phyloP scores from a whole-genome alignment of 768 basidiomycete species.

The Clavaria fumosa region DNA sequence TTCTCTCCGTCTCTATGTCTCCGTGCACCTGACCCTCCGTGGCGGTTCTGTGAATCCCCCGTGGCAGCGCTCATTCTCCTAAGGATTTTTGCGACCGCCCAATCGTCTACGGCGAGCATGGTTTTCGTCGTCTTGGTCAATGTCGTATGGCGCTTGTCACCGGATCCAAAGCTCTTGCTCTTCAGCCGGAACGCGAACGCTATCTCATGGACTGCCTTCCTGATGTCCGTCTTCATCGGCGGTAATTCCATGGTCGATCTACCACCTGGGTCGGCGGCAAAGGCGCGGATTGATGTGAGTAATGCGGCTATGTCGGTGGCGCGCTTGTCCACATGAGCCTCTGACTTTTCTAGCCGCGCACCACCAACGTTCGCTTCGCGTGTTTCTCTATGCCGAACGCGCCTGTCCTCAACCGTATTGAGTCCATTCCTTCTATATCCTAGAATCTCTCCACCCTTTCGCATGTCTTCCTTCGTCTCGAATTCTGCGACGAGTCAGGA shows the following conservation, averaged over 20 bases:
- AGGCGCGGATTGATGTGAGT: slow-evolving; percentile 52
- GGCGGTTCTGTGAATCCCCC: slow-evolving; percentile 22
- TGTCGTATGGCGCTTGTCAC: slow-evolving; percentile 57
- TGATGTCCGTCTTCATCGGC: slow-evolving; percentile 56
- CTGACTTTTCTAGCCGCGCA: slow-evolving; percentile 29
- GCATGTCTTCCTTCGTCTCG: too few relatives aligned
- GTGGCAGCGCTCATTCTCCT: slow-evolving; percentile 23
- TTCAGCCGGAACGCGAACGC: slow-evolving; percentile 67
- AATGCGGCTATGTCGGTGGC: slow-evolving; percentile 54
- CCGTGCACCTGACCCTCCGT: slow-evolving; percentile 21
- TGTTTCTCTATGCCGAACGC: slow-evolving; percentile 43
- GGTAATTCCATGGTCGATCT: slow-evolving; percentile 49
- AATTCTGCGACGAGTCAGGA: too few relatives aligned
- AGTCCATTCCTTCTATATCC: slow-evolving; percentile 50
- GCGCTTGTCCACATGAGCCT: slow-evolving; percentile 30
- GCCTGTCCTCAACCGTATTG: slow-evolving; percentile 35
- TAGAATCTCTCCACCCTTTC: slow-evolving; percentile 79
- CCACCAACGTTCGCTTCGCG: slow-evolving; percentile 45
- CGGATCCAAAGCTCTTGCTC: slow-evolving; percentile 62
- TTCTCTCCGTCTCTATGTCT: slow-evolving; percentile 70
- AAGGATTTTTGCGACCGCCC: slow-evolving; percentile 34
- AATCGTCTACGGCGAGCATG: slow-evolving; percentile 40
- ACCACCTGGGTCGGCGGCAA: slow-evolving; percentile 41
- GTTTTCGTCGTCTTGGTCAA: slow-evolving; percentile 52
- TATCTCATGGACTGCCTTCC: slow-evolving; percentile 66